These are phyloP conservation scores for Evansstolkia leycettana DNA, from an alignment of 495 filamentous ascomycete genomes.

Conservation along the genomic window DNA sequence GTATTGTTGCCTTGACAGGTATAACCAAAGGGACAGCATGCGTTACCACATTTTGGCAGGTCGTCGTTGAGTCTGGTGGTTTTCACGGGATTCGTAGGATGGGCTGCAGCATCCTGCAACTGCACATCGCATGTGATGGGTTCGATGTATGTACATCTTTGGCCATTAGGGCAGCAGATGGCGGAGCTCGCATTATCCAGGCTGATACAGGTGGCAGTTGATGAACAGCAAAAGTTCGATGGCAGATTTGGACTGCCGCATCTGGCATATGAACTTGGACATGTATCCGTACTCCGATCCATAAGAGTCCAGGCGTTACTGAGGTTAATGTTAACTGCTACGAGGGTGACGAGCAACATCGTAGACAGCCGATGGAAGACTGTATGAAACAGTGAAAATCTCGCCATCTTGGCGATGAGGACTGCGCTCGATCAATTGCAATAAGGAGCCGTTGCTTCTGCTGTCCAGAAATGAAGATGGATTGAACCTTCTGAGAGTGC, in stretches of 20 bases:
- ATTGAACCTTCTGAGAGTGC: too few species aligned
- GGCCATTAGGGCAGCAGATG: conserved; percentile 62
- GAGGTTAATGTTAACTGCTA: conserved; percentile 14
- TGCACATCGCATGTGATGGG: conserved; percentile 60
- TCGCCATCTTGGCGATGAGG: not conserved
- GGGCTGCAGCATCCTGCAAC: conserved; percentile 47
- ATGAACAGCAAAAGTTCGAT: conserved; percentile 63
- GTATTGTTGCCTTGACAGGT: conserved; percentile 41
- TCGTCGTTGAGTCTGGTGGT: conserved; percentile 48
- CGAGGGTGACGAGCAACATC: conserved; percentile 14
- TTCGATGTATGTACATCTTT: conserved; percentile 50
- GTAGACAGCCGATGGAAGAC: conserved; percentile 3
- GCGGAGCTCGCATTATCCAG: conserved; percentile 56
- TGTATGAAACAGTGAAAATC: too few species aligned
- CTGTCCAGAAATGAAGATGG: too few species aligned
- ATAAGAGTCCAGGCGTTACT: conserved; percentile 19
- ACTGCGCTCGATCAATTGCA: not conserved
- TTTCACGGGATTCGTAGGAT: conserved; percentile 54
- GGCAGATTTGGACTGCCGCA: conserved; percentile 48
- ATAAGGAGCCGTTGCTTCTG: too few species aligned
- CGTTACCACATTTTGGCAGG: conserved; percentile 43
- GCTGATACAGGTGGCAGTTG: conserved; percentile 45
- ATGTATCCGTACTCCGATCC: conserved; percentile 22
- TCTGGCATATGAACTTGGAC: conserved; percentile 31
- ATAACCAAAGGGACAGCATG: conserved; percentile 73